Evolutionary conservation across 2,329 filamentous ascomycete genomes (phyloP).

Genomic region (Mycocentrospora acerina): DNA sequence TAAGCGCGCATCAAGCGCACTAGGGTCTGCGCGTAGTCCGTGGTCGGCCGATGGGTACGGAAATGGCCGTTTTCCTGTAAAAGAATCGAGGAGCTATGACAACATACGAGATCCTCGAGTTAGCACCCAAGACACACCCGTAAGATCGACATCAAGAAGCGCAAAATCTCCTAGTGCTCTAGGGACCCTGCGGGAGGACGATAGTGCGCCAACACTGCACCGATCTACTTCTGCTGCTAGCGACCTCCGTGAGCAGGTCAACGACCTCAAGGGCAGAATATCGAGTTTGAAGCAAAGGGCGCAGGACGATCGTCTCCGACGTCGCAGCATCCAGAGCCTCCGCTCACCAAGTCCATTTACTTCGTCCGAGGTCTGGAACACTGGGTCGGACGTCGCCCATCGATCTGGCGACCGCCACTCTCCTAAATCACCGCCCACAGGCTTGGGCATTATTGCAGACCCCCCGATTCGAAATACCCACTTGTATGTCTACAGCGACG

Average conservation of each 20-base stretch:
- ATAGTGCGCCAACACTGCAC: constrained; percentile 46
- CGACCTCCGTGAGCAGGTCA: constrained; percentile 79
- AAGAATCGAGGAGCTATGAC: constrained; percentile 45
- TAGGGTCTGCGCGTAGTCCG: constrained; percentile 40
- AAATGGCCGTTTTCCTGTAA: constrained; percentile 38
- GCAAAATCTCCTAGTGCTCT: constrained; percentile 38
- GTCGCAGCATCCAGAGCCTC: constrained; percentile 74
- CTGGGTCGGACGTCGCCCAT: constrained; percentile 39
- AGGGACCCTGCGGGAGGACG: constrained; percentile 47
- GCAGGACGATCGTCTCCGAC: constrained; percentile 74
- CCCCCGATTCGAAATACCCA: constrained; percentile 16
- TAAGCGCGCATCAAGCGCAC: constrained; percentile 43
- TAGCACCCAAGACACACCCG: constrained; percentile 29
- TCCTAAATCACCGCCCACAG: constrained; percentile 28
- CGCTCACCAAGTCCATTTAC: constrained; percentile 79
- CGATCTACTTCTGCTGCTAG: constrained; percentile 72
- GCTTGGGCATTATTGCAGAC: constrained; percentile 32
- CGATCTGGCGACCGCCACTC: constrained; percentile 10
- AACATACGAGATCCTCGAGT: constrained; percentile 37
- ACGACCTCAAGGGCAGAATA: constrained; percentile 81
- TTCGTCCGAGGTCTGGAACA: constrained; percentile 64
- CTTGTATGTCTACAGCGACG: constrained; percentile 22
- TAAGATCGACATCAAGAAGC: constrained; percentile 44
- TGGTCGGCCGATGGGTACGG: constrained; percentile 41
- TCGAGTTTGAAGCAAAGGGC: constrained; percentile 77